phyloP scores from a whole-genome alignment of 2,329 filamentous ascomycete species.

The Hyphodiscus sp. region DNA sequence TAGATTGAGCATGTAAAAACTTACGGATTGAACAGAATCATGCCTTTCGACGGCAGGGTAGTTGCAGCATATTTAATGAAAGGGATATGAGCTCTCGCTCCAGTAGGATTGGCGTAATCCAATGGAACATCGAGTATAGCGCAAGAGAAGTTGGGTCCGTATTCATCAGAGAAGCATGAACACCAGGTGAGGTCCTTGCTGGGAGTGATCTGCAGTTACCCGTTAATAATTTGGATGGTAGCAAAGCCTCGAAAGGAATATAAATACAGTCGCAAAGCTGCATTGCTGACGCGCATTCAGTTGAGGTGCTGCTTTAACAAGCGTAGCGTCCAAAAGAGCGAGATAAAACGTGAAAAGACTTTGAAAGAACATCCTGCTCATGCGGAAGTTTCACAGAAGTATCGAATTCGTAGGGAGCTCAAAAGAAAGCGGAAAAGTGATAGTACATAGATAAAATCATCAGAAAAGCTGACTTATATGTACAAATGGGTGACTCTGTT shows the following conservation, averaged over 20 bases:
- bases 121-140: conserved; percentile 14
- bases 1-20: neutral
- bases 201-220: conserved; percentile 4
- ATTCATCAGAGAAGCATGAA: conserved; percentile 2
- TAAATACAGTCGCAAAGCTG: neutral
- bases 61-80: conserved; percentile 11
- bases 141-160: neutral
- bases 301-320: neutral
- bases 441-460: neutral
- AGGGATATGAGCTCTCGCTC: conserved; percentile 7
- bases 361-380: neutral
- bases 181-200: conserved; percentile 7
- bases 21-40: conserved; percentile 13
- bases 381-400: neutral
- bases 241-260: neutral
- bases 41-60: conserved; percentile 8
- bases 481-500: neutral
- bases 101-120: conserved; percentile 9
- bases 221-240: neutral
- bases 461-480: neutral
- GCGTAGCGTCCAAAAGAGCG: neutral
- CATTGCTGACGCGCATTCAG: neutral
- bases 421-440: neutral
- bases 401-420: neutral
- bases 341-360: neutral